Evolutionary conservation across 768 basidiomycete species (phyloP).

Genomic region (Lentinula raphanica): DNA sequence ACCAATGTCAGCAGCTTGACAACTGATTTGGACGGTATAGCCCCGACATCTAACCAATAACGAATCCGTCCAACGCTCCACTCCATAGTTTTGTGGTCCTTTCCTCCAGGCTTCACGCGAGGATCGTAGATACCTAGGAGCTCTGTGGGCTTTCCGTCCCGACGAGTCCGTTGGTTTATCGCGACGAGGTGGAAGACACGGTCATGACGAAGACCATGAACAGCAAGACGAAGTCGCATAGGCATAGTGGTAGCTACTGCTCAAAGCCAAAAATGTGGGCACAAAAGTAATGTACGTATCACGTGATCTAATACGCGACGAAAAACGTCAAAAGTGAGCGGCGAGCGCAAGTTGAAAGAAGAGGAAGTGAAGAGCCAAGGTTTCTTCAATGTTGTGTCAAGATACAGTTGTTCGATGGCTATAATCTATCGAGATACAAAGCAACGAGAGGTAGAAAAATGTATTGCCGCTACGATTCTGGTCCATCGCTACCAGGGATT

Average conservation of each 20-base stretch:
- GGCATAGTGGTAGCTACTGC: slow-evolving; percentile 45
- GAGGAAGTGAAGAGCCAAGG: too few relatives aligned
- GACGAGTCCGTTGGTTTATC: slow-evolving; percentile 60
- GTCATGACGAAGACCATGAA: slow-evolving; percentile 72
- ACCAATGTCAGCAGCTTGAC: slow-evolving; percentile 77
- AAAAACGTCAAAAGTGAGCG: too few relatives aligned
- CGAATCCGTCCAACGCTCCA: slow-evolving; percentile 91
- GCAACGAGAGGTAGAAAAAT: not conserved
- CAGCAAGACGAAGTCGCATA: slow-evolving; percentile 78
- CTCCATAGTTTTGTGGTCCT: slow-evolving; percentile 65
- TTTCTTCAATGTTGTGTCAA: too few relatives aligned
- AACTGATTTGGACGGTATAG: slow-evolving; percentile 74
- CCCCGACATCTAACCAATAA: slow-evolving; percentile 86
- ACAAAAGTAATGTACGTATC: not conserved
- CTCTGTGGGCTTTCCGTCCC: slow-evolving; percentile 86
- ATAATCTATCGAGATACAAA: not conserved
- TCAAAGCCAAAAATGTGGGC: not conserved
- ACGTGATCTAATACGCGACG: not conserved
- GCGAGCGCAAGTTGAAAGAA: too few relatives aligned
- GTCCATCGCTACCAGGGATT: slow-evolving; percentile 35
- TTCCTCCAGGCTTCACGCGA: slow-evolving; percentile 38
- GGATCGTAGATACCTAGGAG: slow-evolving; percentile 83
- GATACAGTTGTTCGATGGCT: not conserved
- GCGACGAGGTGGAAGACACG: slow-evolving; percentile 86
- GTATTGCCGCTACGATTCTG: slow-evolving; percentile 10